These are phyloP conservation scores for Kwoniella sp. DNA, from an alignment of 768 basidiomycete species.

Conservation along the genomic window DNA sequence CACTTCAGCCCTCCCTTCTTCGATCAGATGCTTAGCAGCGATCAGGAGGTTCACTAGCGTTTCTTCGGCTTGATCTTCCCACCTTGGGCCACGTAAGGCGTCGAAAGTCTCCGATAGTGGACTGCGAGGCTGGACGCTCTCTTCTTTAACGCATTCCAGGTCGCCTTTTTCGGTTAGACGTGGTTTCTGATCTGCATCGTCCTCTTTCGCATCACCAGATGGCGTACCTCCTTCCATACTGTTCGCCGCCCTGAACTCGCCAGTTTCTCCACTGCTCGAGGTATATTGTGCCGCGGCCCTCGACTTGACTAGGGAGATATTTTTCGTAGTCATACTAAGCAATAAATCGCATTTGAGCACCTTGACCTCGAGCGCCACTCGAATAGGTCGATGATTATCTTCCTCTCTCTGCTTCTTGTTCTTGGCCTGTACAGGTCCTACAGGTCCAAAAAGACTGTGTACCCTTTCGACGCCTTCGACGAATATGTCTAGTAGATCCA, in stretches of 20 bases:
- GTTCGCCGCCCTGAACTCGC: no score
- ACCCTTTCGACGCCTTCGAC: not conserved
- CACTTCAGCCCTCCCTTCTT: conserved; percentile 10
- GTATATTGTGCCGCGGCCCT: conserved; percentile 1
- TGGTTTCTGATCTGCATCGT: conserved; percentile 21
- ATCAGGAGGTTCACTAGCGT: conserved; percentile 21
- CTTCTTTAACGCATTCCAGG: not conserved
- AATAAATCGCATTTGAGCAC: conserved; percentile 33
- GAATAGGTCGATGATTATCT: conserved; percentile 15
- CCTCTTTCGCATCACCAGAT: no score
- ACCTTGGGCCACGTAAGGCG: not conserved
- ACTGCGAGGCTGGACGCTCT: not conserved
- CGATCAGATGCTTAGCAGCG: conserved; percentile 9
- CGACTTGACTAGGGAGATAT: conserved; percentile 29
- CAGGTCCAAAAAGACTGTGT: conserved; percentile 1
- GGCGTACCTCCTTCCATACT: not conserved
- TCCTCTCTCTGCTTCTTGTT: conserved; percentile 19
- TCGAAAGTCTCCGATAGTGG: not conserved
- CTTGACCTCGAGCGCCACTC: conserved; percentile 33
- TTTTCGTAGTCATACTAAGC: conserved; percentile 32
- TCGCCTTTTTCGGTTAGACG: not conserved
- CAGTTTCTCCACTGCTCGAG: no score
- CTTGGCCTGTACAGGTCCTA: conserved; percentile 11
- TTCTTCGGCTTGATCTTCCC: conserved; percentile 34
- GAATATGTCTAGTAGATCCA: conserved; percentile 5